Percentiles rank a stretch among this genome's conserved stretches.
Evolutionary conservation across 129 eudicot genomes (phyloP).

Genomic region (Solidago caesia): DNA sequence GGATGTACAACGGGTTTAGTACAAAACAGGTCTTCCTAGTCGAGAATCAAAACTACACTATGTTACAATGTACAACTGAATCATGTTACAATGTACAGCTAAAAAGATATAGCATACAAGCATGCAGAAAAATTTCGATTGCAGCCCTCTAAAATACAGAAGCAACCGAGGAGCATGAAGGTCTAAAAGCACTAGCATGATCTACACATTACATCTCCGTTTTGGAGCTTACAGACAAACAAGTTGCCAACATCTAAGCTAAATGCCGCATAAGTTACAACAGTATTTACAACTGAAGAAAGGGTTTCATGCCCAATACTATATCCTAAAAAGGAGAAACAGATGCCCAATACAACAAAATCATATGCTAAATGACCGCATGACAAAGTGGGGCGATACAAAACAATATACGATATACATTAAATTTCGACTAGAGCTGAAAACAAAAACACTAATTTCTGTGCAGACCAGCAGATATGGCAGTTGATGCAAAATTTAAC

Average conservation of each 20-base stretch:
- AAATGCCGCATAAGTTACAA: constrained; percentile 29
- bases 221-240: constrained; percentile 23
- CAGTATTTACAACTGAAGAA: constrained; percentile 26
- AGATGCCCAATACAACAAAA: constrained; percentile 20
- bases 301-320: constrained; percentile 21
- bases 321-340: constrained; percentile 28
- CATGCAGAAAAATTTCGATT: constrained; percentile 25
- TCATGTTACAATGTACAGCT: constrained; percentile 27
- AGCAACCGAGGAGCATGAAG: constrained; percentile 34
- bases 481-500: constrained; percentile 33
- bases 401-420: constrained; percentile 18
- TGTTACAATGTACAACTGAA: constrained; percentile 5
- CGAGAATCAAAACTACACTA: not conserved
- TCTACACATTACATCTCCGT: constrained; percentile 30
- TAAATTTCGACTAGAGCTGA: not conserved
- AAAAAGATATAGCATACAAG: constrained; percentile 21
- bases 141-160: constrained; percentile 39
- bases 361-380: constrained; percentile 30
- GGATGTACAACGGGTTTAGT: constrained; percentile 15
- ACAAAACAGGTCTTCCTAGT: constrained; percentile 14
- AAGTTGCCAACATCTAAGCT: constrained; percentile 2
- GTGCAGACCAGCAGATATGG: constrained; percentile 25
- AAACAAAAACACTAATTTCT: constrained; percentile 17
- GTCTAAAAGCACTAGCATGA: constrained; percentile 34
- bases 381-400: constrained; percentile 28